Evolutionary conservation across 2,329 filamentous ascomycete genomes (phyloP).

Genomic region (Ceratocystiopsis sp.): DNA sequence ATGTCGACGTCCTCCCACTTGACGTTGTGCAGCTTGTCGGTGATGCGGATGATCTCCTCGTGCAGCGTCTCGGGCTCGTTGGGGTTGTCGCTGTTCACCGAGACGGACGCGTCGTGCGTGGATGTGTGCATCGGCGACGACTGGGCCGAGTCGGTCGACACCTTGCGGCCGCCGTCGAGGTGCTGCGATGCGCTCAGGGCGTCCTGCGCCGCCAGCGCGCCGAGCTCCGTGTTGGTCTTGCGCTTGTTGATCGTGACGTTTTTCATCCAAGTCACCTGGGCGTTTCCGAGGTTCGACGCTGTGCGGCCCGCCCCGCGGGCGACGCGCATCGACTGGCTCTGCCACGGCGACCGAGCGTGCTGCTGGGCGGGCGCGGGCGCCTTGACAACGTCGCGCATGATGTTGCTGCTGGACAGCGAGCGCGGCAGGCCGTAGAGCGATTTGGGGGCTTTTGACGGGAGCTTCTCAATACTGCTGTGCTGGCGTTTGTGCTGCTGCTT

Average conservation of each 20-base stretch:
- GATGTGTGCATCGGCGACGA: constrained; percentile 27
- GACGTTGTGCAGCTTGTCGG: constrained; percentile 43
- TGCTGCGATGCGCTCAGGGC: background rate
- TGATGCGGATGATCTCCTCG: constrained; percentile 47
- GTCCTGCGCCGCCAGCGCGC: constrained; percentile 1
- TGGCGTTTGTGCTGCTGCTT: too few relatives aligned
- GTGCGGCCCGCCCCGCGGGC: constrained; percentile 23
- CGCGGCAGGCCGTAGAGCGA: background rate
- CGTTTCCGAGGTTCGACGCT: constrained; percentile 28
- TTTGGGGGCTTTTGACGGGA: too few relatives aligned
- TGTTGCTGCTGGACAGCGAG: constrained; percentile 1
- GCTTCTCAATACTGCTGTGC: too few relatives aligned
- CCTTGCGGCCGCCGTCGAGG: constrained; percentile 2
- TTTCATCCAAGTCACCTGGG: constrained; percentile 53
- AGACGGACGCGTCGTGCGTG: constrained; percentile 34
- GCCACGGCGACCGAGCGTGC: constrained; percentile 29
- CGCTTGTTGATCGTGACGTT: constrained; percentile 47
- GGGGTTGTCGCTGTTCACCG: constrained; percentile 37
- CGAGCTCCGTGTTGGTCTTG: constrained; percentile 24
- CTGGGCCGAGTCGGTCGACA: constrained; percentile 7
- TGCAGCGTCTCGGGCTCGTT: constrained; percentile 44
- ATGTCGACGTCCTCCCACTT: constrained; percentile 48
- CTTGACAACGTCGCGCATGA: constrained; percentile 7
- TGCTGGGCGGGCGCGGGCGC: constrained; percentile 21
- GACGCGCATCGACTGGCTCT: constrained; percentile 41